These are phyloP conservation scores for Lomentospora prolificans DNA, from an alignment of 2,329 filamentous ascomycete genomes.

Conservation along the genomic window DNA sequence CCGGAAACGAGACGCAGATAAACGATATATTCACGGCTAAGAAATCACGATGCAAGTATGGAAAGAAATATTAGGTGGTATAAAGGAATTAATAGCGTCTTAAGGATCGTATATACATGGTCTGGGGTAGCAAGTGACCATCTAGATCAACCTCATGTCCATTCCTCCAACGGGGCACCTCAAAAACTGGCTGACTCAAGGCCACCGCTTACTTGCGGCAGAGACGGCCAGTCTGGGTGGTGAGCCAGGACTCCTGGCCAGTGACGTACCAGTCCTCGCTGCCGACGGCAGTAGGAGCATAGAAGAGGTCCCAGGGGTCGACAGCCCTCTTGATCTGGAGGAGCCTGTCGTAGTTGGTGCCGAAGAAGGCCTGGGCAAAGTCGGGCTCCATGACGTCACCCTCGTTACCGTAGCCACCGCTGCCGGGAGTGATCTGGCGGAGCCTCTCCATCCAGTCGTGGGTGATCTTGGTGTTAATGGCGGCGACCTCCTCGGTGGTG, in stretches of 20 bases:
- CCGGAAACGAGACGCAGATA: too few species aligned
- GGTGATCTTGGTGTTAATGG: slow-evolving; percentile 18
- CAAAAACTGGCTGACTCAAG: too few species aligned
- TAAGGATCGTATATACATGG: not conserved
- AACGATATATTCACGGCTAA: too few species aligned
- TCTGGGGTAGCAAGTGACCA: not conserved
- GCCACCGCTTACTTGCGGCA: slow-evolving; percentile 7
- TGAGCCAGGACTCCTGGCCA: slow-evolving; percentile 7
- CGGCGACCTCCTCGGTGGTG: slow-evolving; percentile 13
- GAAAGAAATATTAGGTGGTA: not conserved
- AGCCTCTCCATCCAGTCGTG: slow-evolving; percentile 20
- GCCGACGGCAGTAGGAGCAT: slow-evolving; percentile 28
- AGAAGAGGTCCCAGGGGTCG: slow-evolving; percentile 24
- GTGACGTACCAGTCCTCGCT: slow-evolving; percentile 19
- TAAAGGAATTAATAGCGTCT: not conserved
- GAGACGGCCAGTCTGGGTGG: slow-evolving; percentile 6
- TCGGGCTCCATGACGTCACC: slow-evolving; percentile 24
- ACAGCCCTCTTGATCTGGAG: slow-evolving; percentile 22
- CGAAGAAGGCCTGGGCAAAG: slow-evolving; percentile 24
- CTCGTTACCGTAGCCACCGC: slow-evolving; percentile 34
- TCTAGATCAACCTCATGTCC: too few species aligned
- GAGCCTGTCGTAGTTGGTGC: slow-evolving; percentile 20
- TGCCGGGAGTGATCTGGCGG: slow-evolving; percentile 25
- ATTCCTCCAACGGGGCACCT: too few species aligned
- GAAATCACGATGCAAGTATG: not conserved